Conservation (phyloP, 164 flowering plant species). For the Chimonanthus salicifolius region DNA sequence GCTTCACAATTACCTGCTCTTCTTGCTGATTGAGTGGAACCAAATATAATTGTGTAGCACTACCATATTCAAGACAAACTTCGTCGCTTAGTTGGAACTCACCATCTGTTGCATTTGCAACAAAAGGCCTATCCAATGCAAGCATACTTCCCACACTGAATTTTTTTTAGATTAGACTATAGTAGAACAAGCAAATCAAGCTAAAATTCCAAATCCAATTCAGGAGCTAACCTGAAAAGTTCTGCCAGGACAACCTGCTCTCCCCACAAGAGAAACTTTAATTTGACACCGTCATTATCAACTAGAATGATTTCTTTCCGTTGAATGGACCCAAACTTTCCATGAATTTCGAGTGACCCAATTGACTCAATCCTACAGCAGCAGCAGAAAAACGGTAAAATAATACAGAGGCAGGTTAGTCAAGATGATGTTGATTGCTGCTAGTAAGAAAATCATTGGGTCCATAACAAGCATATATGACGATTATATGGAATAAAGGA, state of each 20-base stretch:
- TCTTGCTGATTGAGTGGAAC: conserved; percentile 70
- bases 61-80: conserved; percentile 91
- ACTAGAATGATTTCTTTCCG: conserved; percentile 64
- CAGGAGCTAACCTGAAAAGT: conserved; percentile 58
- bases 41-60: conserved; percentile 81
- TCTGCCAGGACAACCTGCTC: conserved; percentile 81
- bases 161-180: conserved; percentile 6
- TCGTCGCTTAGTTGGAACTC: conserved; percentile 36
- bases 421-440: too few relatives aligned
- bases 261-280: conserved; percentile 77
- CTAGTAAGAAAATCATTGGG: too few relatives aligned
- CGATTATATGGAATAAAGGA: too few relatives aligned
- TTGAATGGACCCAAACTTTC: conserved; percentile 35
- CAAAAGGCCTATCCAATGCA: conserved; percentile 82
- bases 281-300: conserved; percentile 64
- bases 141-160: conserved; percentile 87
- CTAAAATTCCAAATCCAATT: neutral
- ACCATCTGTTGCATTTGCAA: conserved; percentile 49
- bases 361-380: conserved; percentile 64
- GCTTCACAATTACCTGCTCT: conserved; percentile 54
- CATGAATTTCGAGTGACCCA: conserved; percentile 55
- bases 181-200: conserved; percentile 1
- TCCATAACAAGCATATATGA: too few relatives aligned
- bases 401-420: neutral
- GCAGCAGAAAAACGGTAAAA: neutral